phyloP scores from a whole-genome alignment of 1,284 basidiomycete genomes.

The Trametes sp. region DNA sequence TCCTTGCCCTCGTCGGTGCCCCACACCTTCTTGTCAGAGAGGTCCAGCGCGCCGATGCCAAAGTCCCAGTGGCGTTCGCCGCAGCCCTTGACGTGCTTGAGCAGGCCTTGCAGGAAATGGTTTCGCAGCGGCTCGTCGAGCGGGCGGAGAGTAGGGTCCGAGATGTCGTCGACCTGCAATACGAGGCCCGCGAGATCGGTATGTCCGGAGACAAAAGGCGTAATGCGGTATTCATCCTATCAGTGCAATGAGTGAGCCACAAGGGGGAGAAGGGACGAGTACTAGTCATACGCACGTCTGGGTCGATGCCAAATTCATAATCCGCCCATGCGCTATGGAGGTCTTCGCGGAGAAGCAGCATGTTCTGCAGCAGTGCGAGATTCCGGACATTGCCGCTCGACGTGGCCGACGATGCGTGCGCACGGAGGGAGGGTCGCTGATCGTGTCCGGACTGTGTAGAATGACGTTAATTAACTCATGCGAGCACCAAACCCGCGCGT shows the following conservation, averaged over 20 bases:
- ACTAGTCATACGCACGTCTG: conserved; percentile 26
- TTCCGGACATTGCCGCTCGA: not conserved
- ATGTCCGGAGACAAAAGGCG: conserved; percentile 29
- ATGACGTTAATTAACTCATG: no score
- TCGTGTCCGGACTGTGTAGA: no score
- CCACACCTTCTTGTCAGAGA: conserved; percentile 32
- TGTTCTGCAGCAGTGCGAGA: conserved; percentile 29
- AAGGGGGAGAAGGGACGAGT: no score
- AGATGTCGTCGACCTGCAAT: conserved; percentile 36
- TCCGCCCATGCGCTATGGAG: conserved; percentile 33
- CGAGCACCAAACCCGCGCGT: no score
- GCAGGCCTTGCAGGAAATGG: conserved; percentile 36
- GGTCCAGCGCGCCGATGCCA: conserved; percentile 24
- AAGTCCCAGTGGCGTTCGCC: conserved; percentile 33
- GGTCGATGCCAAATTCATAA: conserved; percentile 36
- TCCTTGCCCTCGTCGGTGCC: conserved; percentile 31
- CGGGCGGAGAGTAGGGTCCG: conserved; percentile 33
- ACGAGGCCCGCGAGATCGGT: conserved; percentile 27
- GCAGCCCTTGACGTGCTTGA: conserved; percentile 35
- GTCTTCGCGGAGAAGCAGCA: conserved; percentile 32
- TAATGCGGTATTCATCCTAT: conserved; percentile 33
- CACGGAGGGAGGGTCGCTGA: no score
- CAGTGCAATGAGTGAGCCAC: not conserved
- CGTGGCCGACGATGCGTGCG: no score
- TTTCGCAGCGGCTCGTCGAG: conserved; percentile 37